phyloP scores from a whole-genome alignment of 805 yeast species.

The Wickerhamiella alocasiicola region DNA sequence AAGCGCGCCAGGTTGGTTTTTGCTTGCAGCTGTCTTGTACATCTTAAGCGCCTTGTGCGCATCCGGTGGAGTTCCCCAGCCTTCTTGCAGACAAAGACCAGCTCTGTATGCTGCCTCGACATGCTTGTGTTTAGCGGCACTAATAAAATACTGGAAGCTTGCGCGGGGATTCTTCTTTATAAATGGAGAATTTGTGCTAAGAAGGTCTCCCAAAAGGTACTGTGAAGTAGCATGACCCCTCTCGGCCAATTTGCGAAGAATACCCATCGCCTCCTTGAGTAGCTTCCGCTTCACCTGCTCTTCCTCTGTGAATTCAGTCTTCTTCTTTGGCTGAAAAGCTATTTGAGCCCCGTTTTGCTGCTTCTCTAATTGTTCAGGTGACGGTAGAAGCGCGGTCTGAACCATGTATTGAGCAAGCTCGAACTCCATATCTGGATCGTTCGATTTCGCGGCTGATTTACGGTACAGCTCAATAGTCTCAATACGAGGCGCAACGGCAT shows the following conservation, averaged over 20 bases:
- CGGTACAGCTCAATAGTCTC: conserved; percentile 80
- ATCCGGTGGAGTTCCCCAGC: conserved; percentile 83
- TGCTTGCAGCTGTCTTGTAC: conserved; percentile 73
- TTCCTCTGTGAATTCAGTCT: conserved; percentile 17
- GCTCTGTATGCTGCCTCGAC: conserved; percentile 85
- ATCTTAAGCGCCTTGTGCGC: conserved; percentile 75
- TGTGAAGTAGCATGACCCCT: conserved; percentile 85
- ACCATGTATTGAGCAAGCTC: conserved; percentile 85
- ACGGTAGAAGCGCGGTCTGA: conserved; percentile 56
- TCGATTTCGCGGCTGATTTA: conserved; percentile 69
- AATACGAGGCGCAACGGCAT: conserved; percentile 51
- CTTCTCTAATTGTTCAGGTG: not conserved
- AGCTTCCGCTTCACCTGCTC: conserved; percentile 39
- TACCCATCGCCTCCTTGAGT: conserved; percentile 62
- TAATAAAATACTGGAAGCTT: conserved; percentile 62
- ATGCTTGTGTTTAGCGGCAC: conserved; percentile 91
- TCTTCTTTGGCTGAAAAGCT: conserved; percentile 1
- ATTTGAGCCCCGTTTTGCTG: not conserved
- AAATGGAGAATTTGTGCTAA: conserved; percentile 61
- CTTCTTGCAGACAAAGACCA: conserved; percentile 84
- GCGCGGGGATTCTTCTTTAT: conserved; percentile 69
- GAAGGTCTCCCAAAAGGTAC: conserved; percentile 81
- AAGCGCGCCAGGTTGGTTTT: conserved; percentile 96
- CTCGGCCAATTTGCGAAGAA: conserved; percentile 58
- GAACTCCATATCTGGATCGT: conserved; percentile 76